Percentiles rank a stretch among this genome's conserved stretches.
These are phyloP conservation scores for Komagataella mondaviorum DNA, from an alignment of 805 yeast genomes.

Conservation along the genomic window DNA sequence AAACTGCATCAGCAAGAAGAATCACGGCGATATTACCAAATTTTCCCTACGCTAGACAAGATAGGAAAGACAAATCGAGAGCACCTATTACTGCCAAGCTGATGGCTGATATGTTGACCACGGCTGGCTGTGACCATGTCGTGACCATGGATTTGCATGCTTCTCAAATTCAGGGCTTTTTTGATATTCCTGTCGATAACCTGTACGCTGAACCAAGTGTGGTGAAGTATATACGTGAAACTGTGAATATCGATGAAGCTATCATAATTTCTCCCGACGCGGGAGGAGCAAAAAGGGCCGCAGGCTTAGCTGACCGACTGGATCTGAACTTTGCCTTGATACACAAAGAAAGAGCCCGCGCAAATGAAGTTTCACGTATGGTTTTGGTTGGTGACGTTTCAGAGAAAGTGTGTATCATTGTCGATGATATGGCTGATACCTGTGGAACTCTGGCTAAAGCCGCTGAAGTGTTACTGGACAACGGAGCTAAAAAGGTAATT, in stretches of 20 bases:
- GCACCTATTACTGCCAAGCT: constrained; percentile 81
- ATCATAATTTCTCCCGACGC: constrained; percentile 81
- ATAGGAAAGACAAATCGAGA: constrained; percentile 71
- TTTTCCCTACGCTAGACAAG: constrained; percentile 84
- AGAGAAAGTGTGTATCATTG: constrained; percentile 61
- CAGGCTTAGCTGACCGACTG: constrained; percentile 65
- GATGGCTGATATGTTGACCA: constrained; percentile 69
- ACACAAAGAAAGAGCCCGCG: constrained; percentile 74
- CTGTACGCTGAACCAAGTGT: constrained; percentile 77
- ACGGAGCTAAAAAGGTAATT: constrained; percentile 59
- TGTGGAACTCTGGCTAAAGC: constrained; percentile 82
- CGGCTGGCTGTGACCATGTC: constrained; percentile 80
- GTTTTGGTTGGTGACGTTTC: constrained; percentile 77
- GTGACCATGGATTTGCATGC: constrained; percentile 84
- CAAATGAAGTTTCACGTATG: constrained; percentile 77
- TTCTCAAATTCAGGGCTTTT: constrained; percentile 82
- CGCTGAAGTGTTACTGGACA: constrained; percentile 57
- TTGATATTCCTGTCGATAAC: constrained; percentile 74
- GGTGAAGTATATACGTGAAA: constrained; percentile 58
- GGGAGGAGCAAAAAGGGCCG: constrained; percentile 87
- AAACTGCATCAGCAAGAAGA: constrained; percentile 71
- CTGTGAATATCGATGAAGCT: constrained; percentile 42
- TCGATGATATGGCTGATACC: constrained; percentile 86
- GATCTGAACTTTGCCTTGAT: constrained; percentile 75
- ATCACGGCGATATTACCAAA: constrained; percentile 76